These are phyloP conservation scores for Dipodascus geniculatus DNA, from an alignment of 805 yeast genomes.

Conservation along the genomic window DNA sequence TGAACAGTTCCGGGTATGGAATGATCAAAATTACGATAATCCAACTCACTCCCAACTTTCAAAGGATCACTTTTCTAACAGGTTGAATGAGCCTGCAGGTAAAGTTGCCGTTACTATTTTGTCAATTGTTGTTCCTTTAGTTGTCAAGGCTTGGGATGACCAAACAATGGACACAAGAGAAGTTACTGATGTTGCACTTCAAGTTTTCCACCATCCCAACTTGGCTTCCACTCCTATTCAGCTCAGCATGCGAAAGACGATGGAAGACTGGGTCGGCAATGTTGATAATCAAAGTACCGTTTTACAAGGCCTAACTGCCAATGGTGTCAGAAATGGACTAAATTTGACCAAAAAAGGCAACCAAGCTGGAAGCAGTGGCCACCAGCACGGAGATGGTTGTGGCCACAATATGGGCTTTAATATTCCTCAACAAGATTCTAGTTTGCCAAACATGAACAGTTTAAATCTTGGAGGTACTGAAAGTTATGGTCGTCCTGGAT, in stretches of 20 bases:
- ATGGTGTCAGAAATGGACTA: constrained; percentile 12
- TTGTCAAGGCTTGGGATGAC: constrained; percentile 14
- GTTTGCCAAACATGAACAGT: neutral
- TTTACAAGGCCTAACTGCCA: constrained; percentile 8
- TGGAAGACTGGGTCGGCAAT: constrained; percentile 10
- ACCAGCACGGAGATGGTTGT: constrained; percentile 1
- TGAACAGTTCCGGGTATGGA: constrained; percentile 18
- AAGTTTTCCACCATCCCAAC: constrained; percentile 17
- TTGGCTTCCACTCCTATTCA: constrained; percentile 10
- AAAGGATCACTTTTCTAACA: constrained; percentile 16
- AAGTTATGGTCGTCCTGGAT: neutral
- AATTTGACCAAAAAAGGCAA: constrained; percentile 5
- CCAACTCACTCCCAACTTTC: constrained; percentile 17
- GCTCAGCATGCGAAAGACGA: constrained; percentile 11
- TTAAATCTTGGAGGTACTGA: neutral
- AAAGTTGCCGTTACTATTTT: constrained; percentile 12
- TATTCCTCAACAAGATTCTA: neutral
- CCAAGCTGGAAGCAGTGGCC: constrained; percentile 7
- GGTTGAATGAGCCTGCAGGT: constrained; percentile 17
- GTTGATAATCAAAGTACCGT: constrained; percentile 6
- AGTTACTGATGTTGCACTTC: constrained; percentile 8
- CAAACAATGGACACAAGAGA: constrained; percentile 8
- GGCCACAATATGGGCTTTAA: neutral
- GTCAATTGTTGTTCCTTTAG: constrained; percentile 11
- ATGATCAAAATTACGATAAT: constrained; percentile 11